phyloP scores from a whole-genome alignment of 257 asterid species.

The Petrea volubilis region DNA sequence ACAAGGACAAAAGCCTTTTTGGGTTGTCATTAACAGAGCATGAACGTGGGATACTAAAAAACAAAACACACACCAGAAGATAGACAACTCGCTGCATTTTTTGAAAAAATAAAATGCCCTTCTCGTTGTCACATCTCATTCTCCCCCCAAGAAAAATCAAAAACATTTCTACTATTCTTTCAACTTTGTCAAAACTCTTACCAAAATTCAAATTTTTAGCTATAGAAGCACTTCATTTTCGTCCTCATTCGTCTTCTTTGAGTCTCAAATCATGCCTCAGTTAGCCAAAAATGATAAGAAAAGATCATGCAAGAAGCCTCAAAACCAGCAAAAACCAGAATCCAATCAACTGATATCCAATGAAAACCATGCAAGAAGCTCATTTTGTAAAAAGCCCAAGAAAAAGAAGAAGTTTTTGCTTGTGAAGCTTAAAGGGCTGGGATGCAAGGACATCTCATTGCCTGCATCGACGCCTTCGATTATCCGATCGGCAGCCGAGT shows the following conservation, averaged over 20 bases:
- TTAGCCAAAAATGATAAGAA: slow-evolving; percentile 8
- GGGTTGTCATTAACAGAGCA: slow-evolving; percentile 28
- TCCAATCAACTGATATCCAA: background rate
- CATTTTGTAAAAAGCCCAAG: slow-evolving; percentile 22
- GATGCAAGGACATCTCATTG: slow-evolving; percentile 41
- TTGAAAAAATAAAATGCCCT: slow-evolving; percentile 10
- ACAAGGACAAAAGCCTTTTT: slow-evolving; percentile 29
- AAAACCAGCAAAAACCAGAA: background rate
- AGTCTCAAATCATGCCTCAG: slow-evolving; percentile 26
- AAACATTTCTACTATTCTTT: background rate
- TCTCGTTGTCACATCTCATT: slow-evolving; percentile 19
- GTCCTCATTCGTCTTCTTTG: background rate
- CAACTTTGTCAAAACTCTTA: background rate
- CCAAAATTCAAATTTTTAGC: background rate
- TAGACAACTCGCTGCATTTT: slow-evolving; percentile 27
- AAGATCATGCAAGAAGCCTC: slow-evolving; percentile 6
- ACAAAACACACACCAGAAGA: slow-evolving; percentile 24
- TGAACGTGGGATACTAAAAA: slow-evolving; percentile 18
- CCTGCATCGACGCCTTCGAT: slow-evolving; percentile 29
- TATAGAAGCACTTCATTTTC: background rate
- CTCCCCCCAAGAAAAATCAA: background rate
- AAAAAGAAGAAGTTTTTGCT: slow-evolving; percentile 30
- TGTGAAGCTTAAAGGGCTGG: slow-evolving; percentile 43
- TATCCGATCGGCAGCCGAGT: slow-evolving; percentile 32
- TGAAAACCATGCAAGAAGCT: slow-evolving; percentile 15